Conservation (phyloP, 768 basidiomycete genomes). For the Paxillus rubicundulus region DNA sequence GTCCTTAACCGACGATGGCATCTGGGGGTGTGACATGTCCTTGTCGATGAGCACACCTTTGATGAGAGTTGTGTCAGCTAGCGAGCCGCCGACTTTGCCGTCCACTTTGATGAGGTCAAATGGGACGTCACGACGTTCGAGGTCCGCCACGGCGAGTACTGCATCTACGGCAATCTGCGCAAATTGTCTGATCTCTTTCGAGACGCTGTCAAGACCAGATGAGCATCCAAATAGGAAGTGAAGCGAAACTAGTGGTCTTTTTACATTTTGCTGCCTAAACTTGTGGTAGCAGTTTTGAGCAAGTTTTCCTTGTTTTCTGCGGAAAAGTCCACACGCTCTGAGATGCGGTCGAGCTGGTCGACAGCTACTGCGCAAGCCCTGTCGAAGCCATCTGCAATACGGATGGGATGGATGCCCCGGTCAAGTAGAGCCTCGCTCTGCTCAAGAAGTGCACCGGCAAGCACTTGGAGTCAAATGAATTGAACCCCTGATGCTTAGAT, state of each 20-base stretch:
- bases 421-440: slow-evolving; percentile 96
- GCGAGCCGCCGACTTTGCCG: slow-evolving; percentile 96
- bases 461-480: slow-evolving; percentile 49
- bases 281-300: slow-evolving; percentile 93
- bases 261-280: slow-evolving; percentile 97
- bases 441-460: slow-evolving; percentile 96
- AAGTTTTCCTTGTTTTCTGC: slow-evolving; percentile 81
- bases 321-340: slow-evolving; percentile 86
- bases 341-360: slow-evolving; percentile 84
- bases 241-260: slow-evolving; percentile 4
- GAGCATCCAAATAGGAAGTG: background rate
- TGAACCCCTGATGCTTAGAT: slow-evolving; percentile 3
- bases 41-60: slow-evolving; percentile 99
- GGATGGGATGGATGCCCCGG: slow-evolving; percentile 97
- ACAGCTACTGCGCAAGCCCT: slow-evolving; percentile 89
- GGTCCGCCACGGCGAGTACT: slow-evolving; percentile 90
- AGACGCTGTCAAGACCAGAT: slow-evolving; percentile 60
- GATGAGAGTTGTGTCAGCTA: slow-evolving; percentile 93
- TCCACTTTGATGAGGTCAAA: slow-evolving; percentile 99
- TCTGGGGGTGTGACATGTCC: slow-evolving; percentile 99
- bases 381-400: slow-evolving; percentile 99
- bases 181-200: slow-evolving; percentile 93
- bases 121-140: slow-evolving; percentile 90
- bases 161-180: slow-evolving; percentile 98
- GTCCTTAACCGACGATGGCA: slow-evolving; percentile 86